phyloP scores from a whole-genome alignment of 2,329 filamentous ascomycete species.

The Penicillium sp. region DNA sequence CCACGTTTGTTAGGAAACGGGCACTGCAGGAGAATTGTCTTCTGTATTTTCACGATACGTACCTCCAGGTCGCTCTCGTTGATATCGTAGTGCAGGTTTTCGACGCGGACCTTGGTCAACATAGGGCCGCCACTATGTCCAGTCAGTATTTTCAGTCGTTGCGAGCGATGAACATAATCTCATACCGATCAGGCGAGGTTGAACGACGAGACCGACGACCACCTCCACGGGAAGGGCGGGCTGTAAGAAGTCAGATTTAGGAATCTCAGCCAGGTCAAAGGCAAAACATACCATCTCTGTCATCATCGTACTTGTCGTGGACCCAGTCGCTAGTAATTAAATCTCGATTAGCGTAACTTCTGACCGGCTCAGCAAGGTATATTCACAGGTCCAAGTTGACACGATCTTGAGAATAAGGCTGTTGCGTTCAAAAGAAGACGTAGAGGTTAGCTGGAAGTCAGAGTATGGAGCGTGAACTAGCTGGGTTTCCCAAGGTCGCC shows the following conservation, averaged over 20 bases:
- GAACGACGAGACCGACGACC: slow-evolving; percentile 41
- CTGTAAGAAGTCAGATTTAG: slow-evolving; percentile 28
- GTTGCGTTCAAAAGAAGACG: slow-evolving; percentile 37
- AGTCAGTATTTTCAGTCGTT: slow-evolving; percentile 15
- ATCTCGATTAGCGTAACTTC: slow-evolving; percentile 6
- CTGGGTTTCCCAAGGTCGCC: slow-evolving; percentile 32
- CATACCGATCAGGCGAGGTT: slow-evolving; percentile 39
- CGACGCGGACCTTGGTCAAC: slow-evolving; percentile 74
- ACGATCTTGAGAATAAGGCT: slow-evolving; percentile 47
- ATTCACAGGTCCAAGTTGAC: slow-evolving; percentile 48
- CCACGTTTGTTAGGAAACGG: neutral
- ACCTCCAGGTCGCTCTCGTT: slow-evolving; percentile 81
- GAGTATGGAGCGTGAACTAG: slow-evolving; percentile 34
- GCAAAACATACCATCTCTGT: slow-evolving; percentile 52
- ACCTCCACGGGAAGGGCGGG: slow-evolving; percentile 46
- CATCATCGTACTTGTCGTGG: slow-evolving; percentile 83
- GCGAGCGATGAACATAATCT: neutral
- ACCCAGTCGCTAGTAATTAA: slow-evolving; percentile 77
- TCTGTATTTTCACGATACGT: slow-evolving; percentile 24
- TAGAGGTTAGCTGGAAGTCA: slow-evolving; percentile 48
- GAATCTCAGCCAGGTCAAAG: neutral
- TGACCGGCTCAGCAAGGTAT: neutral
- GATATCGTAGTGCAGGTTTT: slow-evolving; percentile 90
- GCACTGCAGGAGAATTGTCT: neutral
- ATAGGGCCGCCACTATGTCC: slow-evolving; percentile 43